Base-by-base conservation (phyloP, 305 asterid species). In the Solanum hybrid region DNA sequence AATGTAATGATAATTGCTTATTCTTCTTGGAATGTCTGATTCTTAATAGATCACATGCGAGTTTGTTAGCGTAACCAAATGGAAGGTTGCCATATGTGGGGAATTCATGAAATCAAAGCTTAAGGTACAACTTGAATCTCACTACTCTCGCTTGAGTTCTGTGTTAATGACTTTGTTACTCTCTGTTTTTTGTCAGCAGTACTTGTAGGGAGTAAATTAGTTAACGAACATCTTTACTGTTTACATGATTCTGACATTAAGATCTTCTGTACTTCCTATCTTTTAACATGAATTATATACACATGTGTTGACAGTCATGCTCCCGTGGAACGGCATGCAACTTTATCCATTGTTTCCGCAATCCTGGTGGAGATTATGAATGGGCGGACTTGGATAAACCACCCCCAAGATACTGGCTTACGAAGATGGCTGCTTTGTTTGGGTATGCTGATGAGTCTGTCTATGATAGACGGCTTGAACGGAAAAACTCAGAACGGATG, bases 351-450 rank as follows among this genome's bases (percentile, higher is more conserved):
- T 95, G 98, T 93, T 97, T 97, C 88, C 94, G 93, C 88, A 97
- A 96, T 90, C 99, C 99, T 87, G 98, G 98, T 31, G 99, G 99
- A 81, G 99, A 97, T 91, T 97, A 97, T 94, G 99, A 96, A 92
- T 97, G 99, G 99, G 99, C 99, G 87, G 98, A 97, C 95, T 97
- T 97, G 98, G 99, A 97, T 90, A 97, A 96, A 88, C 97, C 98
- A 84, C 94, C 99, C 78, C 99, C 98, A 82, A 94, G 89, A 90
- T 95, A 92, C 91, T 96, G 99, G 99, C 91, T 93, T 77, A 92
- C 92, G 87, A 94, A 93, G 92, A 96, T 97, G 99, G 90, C 93
- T 91, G 96, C 96, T 87, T 94, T 97, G 88, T 96, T 97, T 92
- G 98, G 99, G 87, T 92, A 89, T 92, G 90, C 96, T 80, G 94